A percentile compares a stretch with the other conserved stretches of the same genome.
Conservation (phyloP, 306 rosid species). For the Alnus glutinosa region DNA sequence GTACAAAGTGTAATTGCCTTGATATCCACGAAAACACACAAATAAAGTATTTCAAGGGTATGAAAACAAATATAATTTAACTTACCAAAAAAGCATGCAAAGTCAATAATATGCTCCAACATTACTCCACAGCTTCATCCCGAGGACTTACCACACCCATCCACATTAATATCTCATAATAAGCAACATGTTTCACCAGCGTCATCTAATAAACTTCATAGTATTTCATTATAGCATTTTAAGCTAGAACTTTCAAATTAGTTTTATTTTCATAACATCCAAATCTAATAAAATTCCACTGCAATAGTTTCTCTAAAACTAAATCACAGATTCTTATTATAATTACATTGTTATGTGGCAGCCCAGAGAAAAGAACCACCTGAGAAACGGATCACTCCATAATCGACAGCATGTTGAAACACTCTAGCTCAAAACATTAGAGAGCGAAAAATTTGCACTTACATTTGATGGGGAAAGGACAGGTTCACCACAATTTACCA, state of each 20-base stretch:
- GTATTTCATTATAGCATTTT: constrained; percentile 3
- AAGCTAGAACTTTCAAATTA: background rate
- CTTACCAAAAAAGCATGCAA: background rate
- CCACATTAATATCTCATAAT: background rate
- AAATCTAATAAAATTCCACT: background rate
- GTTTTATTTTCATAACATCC: background rate
- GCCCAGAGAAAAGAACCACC: background rate
- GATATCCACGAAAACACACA: no score
- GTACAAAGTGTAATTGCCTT: background rate
- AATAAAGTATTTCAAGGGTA: background rate
- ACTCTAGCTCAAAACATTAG: background rate
- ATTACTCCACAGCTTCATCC: background rate
- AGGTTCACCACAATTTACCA: background rate
- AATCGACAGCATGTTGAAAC: constrained; percentile 4
- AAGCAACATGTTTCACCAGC: background rate
- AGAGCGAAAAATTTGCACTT: background rate
- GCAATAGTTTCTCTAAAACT: background rate
- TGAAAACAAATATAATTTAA: background rate
- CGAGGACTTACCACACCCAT: background rate
- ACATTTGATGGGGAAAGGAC: background rate
- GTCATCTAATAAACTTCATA: background rate
- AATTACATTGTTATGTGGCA: background rate
- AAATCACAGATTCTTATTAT: background rate
- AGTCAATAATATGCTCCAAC: background rate
- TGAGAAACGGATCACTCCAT: background rate